phyloP scores from a whole-genome alignment of 768 basidiomycete genomes.

The Paxillus ammoniavirescens region DNA sequence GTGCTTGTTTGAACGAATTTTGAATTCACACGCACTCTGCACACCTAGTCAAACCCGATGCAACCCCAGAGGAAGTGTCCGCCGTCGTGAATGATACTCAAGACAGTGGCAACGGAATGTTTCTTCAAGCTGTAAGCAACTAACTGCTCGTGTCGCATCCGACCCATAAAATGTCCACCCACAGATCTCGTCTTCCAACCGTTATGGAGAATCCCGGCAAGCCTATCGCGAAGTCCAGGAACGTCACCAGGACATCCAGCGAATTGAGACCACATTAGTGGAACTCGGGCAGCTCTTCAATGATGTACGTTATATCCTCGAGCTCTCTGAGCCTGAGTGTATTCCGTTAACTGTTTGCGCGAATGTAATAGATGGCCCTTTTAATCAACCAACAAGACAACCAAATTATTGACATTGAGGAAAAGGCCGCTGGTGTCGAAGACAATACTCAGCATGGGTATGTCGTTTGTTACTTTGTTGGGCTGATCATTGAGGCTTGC shows the following conservation, averaged over 20 bases:
- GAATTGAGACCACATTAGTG: constrained; percentile 83
- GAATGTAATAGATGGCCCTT: constrained; percentile 62
- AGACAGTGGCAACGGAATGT: constrained; percentile 63
- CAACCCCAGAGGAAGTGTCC: constrained; percentile 75
- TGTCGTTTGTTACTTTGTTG: constrained; percentile 19
- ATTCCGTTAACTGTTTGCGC: constrained; percentile 1
- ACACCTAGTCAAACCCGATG: constrained; percentile 76
- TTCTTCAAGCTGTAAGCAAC: constrained; percentile 63
- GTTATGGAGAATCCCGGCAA: constrained; percentile 78
- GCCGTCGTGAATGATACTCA: constrained; percentile 64
- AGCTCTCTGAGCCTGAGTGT: not conserved
- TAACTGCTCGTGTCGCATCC: not conserved
- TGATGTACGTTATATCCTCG: constrained; percentile 50
- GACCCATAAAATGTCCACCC: not conserved
- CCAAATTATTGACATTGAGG: constrained; percentile 61
- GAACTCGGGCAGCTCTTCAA: constrained; percentile 87
- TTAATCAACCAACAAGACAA: constrained; percentile 82
- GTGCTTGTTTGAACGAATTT: not conserved
- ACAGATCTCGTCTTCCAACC: constrained; percentile 72
- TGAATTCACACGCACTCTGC: not conserved
- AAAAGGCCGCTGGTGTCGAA: constrained; percentile 60
- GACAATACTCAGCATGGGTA: constrained; percentile 72
- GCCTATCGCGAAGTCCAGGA: constrained; percentile 89
- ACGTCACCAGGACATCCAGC: constrained; percentile 80
- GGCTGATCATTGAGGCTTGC: not conserved